phyloP scores from a whole-genome alignment of 2,329 filamentous ascomycete species.

The Talaromyces marneffei region DNA sequence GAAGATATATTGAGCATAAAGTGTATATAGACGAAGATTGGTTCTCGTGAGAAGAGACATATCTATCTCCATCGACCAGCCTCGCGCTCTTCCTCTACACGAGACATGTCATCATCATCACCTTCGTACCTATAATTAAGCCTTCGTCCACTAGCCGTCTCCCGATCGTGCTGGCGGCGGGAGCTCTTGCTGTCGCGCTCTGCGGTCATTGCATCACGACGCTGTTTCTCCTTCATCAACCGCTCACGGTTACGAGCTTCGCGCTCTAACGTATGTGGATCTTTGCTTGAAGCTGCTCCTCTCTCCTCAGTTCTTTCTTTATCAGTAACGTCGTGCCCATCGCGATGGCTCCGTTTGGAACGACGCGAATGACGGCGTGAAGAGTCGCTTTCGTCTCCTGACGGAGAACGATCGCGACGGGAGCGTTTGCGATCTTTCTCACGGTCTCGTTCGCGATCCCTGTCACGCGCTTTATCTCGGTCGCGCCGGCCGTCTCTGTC shows the following conservation, averaged over 20 bases:
- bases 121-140: slow-evolving; percentile 48
- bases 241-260: slow-evolving; percentile 59
- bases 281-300: slow-evolving; percentile 44
- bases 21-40: not conserved
- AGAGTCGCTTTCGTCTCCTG: slow-evolving; percentile 27
- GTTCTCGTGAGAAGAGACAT: not conserved
- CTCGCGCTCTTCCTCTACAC: slow-evolving; percentile 38
- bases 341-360: slow-evolving; percentile 28
- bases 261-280: slow-evolving; percentile 69
- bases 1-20: not conserved
- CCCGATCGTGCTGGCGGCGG: slow-evolving; percentile 23
- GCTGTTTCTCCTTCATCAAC: slow-evolving; percentile 61
- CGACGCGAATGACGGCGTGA: slow-evolving; percentile 32
- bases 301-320: slow-evolving; percentile 17
- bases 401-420: slow-evolving; percentile 37
- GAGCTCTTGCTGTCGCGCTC: slow-evolving; percentile 27
- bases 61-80: slow-evolving; percentile 28
- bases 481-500: slow-evolving; percentile 43
- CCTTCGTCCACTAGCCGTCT: slow-evolving; percentile 32
- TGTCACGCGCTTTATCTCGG: slow-evolving; percentile 22
- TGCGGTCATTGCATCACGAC: slow-evolving; percentile 47
- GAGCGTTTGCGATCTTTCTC: slow-evolving; percentile 33
- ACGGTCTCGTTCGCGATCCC: slow-evolving; percentile 30
- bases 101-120: slow-evolving; percentile 34
- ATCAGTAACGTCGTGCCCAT: slow-evolving; percentile 16